Evolutionary conservation across 345 rosid genomes (phyloP).

Genomic region (Isatis tinctoria): DNA sequence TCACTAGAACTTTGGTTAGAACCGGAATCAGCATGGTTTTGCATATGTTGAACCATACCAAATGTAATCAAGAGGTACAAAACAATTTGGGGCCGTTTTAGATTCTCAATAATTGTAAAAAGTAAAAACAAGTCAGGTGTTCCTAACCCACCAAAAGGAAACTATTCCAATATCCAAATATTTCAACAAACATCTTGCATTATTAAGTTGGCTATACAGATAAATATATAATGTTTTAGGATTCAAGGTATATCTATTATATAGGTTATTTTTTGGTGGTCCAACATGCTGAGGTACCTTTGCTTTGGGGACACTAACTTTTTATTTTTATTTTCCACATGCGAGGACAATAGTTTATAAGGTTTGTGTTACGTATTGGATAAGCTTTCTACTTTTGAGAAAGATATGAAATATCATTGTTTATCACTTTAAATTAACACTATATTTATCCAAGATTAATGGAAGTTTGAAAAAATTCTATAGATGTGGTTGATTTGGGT

Average conservation of each 20-base stretch:
- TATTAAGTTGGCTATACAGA: conserved; percentile 2
- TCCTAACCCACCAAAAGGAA: conserved; percentile 21
- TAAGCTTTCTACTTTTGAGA: conserved; percentile 20
- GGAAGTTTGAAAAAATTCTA: neutral
- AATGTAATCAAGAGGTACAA: neutral
- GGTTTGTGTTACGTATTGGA: conserved; percentile 15
- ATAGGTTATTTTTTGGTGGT: conserved; percentile 6
- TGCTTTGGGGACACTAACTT: conserved; percentile 13
- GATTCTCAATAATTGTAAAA: conserved; percentile 24
- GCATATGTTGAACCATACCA: neutral
- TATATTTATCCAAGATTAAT: neutral
- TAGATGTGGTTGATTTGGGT: neutral
- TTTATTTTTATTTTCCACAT: conserved; percentile 15
- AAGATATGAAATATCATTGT: conserved; percentile 4
- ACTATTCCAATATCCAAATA: conserved; percentile 15
- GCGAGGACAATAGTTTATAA: conserved; percentile 18
- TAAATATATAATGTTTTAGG: neutral
- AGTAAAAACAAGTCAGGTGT: conserved; percentile 16
- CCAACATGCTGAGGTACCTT: conserved; percentile 15
- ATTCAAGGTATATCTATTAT: neutral
- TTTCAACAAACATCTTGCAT: conserved; percentile 17
- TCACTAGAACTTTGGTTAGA: neutral
- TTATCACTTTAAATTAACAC: neutral
- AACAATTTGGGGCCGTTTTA: neutral
- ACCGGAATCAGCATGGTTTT: neutral